Base-by-base conservation (phyloP, 208 protist species). In the Acanthamoeba royreba region DNA sequence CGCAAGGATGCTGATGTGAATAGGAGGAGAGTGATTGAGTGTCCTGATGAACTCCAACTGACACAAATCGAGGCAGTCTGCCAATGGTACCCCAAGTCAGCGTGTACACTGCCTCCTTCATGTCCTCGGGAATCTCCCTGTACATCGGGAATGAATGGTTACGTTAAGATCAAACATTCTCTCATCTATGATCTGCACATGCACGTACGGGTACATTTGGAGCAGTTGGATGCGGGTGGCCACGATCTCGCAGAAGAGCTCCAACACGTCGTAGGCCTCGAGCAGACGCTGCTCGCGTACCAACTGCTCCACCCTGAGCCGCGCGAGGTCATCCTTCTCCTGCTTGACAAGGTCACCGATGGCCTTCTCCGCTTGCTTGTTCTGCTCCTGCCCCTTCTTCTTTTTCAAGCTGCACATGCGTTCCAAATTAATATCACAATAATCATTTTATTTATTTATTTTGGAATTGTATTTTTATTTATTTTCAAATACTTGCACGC, bases 301-400 rank as follows among this genome's bases (percentile, higher is more conserved):
- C 2, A 86, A 45, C 28, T 86, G 77, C 46, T 86, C 77, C 2
- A 86, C 77, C 17, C 46, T 22, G 25, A 74, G 63, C n/a, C 63
- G 63, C 22, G 63, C 63, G 35, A 74, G 1, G 11, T 74, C 63
- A 1, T 92, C 43, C 55, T 92, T 92, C 85, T 92, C 43, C 38
- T 92, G 35, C 53, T 92, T 92, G 22, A 38, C 43, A n/a, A 53
- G 35, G 17, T 92, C 43, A 22, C 43, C 42, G 38, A 53, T 92
- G 38, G 61, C 43, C 25, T 92, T 92, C 38, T 92, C 43, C 85
- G 11, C 25, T 40, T 72, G 35, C 85, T 92, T 92, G 85, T 72
- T 72, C 85, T 92, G 35, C 38, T 92, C 43, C 52, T 92, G 35
- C 1, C 43, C 43, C 25, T 92, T 92, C 52, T 92, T 92, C 38